A percentile compares a stretch with the other conserved stretches of the same genome.
Evolutionary conservation across 2,329 filamentous ascomycete genomes (phyloP).

Genomic region (Endothia cerciana): DNA sequence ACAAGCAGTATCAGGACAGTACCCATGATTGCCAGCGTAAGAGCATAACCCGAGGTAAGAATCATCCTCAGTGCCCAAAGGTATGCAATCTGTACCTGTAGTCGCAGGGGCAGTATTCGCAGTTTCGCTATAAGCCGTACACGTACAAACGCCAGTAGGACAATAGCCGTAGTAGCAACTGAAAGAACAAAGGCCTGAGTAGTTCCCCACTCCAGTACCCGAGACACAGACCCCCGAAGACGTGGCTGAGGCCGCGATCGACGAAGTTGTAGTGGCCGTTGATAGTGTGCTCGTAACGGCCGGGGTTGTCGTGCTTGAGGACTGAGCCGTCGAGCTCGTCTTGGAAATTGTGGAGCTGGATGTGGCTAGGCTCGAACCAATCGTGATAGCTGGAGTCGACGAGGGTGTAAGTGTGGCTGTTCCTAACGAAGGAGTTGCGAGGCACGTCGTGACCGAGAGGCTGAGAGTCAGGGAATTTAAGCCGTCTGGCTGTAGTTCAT

Average conservation of each 20-base stretch:
- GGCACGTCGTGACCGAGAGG: conserved; percentile 37
- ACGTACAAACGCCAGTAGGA: conserved; percentile 7
- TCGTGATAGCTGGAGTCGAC: conserved; percentile 30
- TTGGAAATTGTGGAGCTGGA: background rate
- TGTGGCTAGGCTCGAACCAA: conserved; percentile 6
- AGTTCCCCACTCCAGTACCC: conserved; percentile 28
- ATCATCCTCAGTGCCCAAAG: conserved; percentile 19
- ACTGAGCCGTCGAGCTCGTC: conserved; percentile 21
- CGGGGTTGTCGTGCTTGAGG: conserved; percentile 5
- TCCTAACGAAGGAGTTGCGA: conserved; percentile 29
- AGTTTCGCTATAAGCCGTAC: background rate
- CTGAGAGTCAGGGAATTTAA: conserved; percentile 36
- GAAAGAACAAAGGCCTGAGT: conserved; percentile 28
- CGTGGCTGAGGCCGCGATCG: background rate
- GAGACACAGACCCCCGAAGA: conserved; percentile 22
- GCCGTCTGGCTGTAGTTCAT: conserved; percentile 43
- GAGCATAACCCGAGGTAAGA: conserved; percentile 24
- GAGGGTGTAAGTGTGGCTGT: conserved; percentile 29
- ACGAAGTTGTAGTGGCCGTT: background rate
- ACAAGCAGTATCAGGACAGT: conserved; percentile 26
- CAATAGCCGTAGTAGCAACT: conserved; percentile 7
- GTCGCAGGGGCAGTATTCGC: conserved; percentile 10
- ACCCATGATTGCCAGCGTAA: conserved; percentile 27
- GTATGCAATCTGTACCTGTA: conserved; percentile 17
- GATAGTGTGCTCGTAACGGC: conserved; percentile 10